Evolutionary conservation across 495 filamentous ascomycete species (phyloP).

Genomic region (Penicillium dipodomyicola): DNA sequence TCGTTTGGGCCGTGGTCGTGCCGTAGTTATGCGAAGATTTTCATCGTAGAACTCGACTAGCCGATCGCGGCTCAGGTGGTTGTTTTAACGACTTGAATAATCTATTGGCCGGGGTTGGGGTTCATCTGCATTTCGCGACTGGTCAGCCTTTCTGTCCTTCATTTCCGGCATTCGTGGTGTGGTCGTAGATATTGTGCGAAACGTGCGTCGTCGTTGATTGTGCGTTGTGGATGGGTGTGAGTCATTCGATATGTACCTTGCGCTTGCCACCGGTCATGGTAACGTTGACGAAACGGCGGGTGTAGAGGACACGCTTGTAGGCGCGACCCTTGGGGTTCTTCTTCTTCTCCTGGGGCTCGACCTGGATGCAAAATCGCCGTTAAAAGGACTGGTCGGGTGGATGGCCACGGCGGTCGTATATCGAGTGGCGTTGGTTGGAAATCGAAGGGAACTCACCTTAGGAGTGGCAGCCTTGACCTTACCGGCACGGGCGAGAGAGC

Average conservation of each 20-base stretch:
- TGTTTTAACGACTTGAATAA: constrained; percentile 27
- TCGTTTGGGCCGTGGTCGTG: constrained; percentile 28
- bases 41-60: constrained; percentile 29
- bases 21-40: constrained; percentile 26
- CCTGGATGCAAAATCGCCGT: constrained; percentile 31
- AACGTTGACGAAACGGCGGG: constrained; percentile 98
- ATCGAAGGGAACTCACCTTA: constrained; percentile 58
- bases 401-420: constrained; percentile 12
- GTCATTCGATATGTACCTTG: constrained; percentile 64
- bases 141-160: constrained; percentile 25
- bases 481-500: constrained; percentile 86
- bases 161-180: constrained; percentile 2
- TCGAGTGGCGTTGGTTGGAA: constrained; percentile 16
- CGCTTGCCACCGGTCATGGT: constrained; percentile 98
- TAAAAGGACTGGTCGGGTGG: constrained; percentile 21
- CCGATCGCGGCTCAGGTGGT: constrained; percentile 26
- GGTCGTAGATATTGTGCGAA: constrained; percentile 2
- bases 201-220: constrained; percentile 1
- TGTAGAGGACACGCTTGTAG: constrained; percentile 97
- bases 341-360: constrained; percentile 47
- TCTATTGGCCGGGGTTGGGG: constrained; percentile 40
- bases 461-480: constrained; percentile 93
- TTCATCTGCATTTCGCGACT: constrained; percentile 33
- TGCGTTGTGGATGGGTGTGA: constrained; percentile 12
- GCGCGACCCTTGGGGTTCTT: constrained; percentile 91